phyloP scores from a whole-genome alignment of 1,284 basidiomycete genomes.

The Fistulinella staudtii region DNA sequence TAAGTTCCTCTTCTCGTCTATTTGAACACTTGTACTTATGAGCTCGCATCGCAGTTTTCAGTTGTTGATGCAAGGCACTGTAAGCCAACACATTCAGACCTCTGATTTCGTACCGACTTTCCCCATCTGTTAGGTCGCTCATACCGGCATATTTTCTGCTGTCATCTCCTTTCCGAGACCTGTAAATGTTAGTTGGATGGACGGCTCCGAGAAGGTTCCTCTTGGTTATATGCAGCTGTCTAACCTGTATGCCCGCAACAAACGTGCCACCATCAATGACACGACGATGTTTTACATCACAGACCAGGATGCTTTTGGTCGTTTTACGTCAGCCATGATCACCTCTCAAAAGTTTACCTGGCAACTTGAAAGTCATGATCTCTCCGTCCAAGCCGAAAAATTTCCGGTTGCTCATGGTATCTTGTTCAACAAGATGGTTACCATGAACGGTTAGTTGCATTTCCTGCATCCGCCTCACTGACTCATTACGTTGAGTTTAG shows the following conservation, averaged over 20 bases:
- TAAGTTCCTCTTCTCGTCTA: conserved; percentile 31
- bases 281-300: conserved; percentile 52
- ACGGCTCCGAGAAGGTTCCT: conserved; percentile 39
- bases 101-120: not conserved
- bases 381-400: conserved; percentile 65
- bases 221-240: conserved; percentile 50
- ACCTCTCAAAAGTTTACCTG: conserved; percentile 70
- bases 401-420: conserved; percentile 63
- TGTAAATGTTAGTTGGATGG: conserved; percentile 54
- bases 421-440: conserved; percentile 56
- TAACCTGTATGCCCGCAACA: conserved; percentile 43
- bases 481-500: conserved; percentile 33
- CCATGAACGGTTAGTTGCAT: conserved; percentile 44
- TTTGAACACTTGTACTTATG: not conserved
- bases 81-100: conserved; percentile 15
- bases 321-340: conserved; percentile 59
- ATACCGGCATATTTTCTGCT: conserved; percentile 58
- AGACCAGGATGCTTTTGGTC: conserved; percentile 52
- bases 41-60: conserved; percentile 39
- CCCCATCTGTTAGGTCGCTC: conserved; percentile 43
- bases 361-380: conserved; percentile 54
- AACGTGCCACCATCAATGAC: conserved; percentile 57
- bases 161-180: conserved; percentile 54
- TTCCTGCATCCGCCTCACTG: not conserved
- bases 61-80: conserved; percentile 46